Evolutionary conservation across 768 basidiomycete species (phyloP), one percentile per base, ranked within the genome.

Genomic region (Boletus reticulatus): DNA sequence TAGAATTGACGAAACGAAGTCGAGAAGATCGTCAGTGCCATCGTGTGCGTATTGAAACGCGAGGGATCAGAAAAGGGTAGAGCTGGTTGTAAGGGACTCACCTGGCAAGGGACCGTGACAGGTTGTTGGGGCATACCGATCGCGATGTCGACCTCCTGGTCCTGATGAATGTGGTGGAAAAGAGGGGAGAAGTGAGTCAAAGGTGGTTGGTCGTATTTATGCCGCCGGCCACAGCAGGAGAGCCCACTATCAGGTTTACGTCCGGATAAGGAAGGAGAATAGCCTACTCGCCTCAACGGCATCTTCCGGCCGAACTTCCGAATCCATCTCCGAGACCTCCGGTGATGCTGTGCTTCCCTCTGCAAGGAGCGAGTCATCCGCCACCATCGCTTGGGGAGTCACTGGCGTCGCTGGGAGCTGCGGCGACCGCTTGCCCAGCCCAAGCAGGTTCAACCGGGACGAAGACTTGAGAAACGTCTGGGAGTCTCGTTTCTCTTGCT

Each of bases 31-130:
- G 52, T 63, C 39, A 59, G 58, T 14, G 38, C 50, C 39, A 54
- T 57, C 42, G 50, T 11, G 22, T 34, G 27, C 8, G 43, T 24
- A 45, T 48, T 20, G 19, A 20, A 42, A 52, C 24, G 32, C 12
- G 48, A 62, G 27, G 27, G 37, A 47, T 53, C 42, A 16, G n/a
- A 48, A 12, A 34, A 11, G 20, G 8, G 43, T 20, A 52, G 38
- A 5, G 41, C 14, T 0, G 31, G n/a, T 29, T 34, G 52, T 20
- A 20, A 48, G 12, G 43, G 52, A 46, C 69, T 51, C 56, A 79
- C 78, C 75, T 80, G 78, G 63, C 78, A 80, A 16, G 78, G 77
- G 22, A 80, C 78, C 16, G 76, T 78, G 34, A 70, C 50, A 20
- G 75, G 57, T 39, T 68, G 64, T 49, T 56, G 68, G 7, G 72